Evolutionary conservation across 495 filamentous ascomycete genomes (phyloP).

Genomic region (Neurospora sp.): DNA sequence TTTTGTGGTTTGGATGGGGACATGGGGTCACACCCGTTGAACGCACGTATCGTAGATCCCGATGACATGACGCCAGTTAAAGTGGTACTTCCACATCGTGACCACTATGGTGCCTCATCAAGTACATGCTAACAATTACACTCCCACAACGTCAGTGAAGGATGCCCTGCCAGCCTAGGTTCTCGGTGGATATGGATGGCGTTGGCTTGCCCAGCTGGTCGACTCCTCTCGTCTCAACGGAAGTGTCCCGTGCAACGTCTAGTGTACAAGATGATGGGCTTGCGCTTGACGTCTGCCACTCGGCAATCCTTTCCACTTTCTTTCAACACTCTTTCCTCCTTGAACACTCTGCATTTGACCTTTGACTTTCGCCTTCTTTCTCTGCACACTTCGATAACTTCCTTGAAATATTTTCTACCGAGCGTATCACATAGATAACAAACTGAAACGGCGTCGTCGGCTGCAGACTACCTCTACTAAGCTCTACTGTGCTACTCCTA

Average conservation of each 20-base stretch:
- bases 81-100: slow-evolving; percentile 1
- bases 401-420: neutral
- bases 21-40: neutral
- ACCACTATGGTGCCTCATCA: neutral
- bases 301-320: neutral
- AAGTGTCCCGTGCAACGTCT: neutral
- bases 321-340: neutral
- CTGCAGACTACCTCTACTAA: neutral
- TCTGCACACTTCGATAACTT: neutral
- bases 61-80: slow-evolving; percentile 7
- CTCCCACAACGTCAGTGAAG: neutral
- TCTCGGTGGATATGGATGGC: neutral
- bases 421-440: neutral
- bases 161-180: neutral
- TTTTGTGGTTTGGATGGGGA: neutral
- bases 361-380: neutral
- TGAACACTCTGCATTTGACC: neutral
- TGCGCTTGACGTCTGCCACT: neutral
- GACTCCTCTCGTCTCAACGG: neutral
- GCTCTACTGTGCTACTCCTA: neutral
- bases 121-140: slow-evolving; percentile 5
- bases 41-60: neutral
- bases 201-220: neutral
- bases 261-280: neutral
- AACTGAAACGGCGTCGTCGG: neutral